phyloP scores from a whole-genome alignment of 805 yeast genomes.

The Ogataea polymorpha region DNA sequence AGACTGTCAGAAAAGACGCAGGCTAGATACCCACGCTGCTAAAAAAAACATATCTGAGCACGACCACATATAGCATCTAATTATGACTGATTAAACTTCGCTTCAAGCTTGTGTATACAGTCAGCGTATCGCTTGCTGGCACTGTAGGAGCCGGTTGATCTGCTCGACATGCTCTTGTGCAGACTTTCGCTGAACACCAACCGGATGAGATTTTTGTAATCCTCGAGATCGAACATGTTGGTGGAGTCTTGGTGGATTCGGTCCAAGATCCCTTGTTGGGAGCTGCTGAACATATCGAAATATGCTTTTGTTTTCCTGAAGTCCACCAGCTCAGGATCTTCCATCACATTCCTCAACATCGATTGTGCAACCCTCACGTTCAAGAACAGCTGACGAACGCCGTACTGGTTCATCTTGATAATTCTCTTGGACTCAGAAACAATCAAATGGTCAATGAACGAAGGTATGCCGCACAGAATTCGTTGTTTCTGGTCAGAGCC shows the following conservation, averaged over 20 bases:
- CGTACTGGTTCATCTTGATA: constrained; percentile 50
- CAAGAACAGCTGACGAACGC: constrained; percentile 55
- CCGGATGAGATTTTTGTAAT: constrained; percentile 49
- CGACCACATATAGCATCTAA: constrained; percentile 8
- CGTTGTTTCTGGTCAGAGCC: constrained; percentile 27
- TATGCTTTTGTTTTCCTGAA: constrained; percentile 52
- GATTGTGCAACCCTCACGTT: constrained; percentile 69
- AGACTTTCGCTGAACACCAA: constrained; percentile 45
- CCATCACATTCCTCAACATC: constrained; percentile 57
- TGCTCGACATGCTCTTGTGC: constrained; percentile 18
- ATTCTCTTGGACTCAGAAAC: constrained; percentile 52
- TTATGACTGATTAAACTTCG: constrained; percentile 10
- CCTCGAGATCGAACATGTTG: constrained; percentile 37
- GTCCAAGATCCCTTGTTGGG: constrained; percentile 46
- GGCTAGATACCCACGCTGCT: constrained; percentile 8
- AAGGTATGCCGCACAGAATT: constrained; percentile 48
- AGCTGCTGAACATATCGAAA: constrained; percentile 51
- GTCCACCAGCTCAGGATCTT: constrained; percentile 49
- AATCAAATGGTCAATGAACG: constrained; percentile 48
- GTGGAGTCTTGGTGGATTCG: constrained; percentile 28
- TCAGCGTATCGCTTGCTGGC: constrained; percentile 27
- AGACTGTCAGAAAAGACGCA: constrained; percentile 15
- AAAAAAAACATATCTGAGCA: constrained; percentile 11
- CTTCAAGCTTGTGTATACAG: constrained; percentile 18
- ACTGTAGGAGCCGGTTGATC: constrained; percentile 23